A percentile compares a stretch with the other conserved stretches of the same genome.
phyloP scores from a whole-genome alignment of 768 basidiomycete genomes.

The Coprinopsis strossmayeri region DNA sequence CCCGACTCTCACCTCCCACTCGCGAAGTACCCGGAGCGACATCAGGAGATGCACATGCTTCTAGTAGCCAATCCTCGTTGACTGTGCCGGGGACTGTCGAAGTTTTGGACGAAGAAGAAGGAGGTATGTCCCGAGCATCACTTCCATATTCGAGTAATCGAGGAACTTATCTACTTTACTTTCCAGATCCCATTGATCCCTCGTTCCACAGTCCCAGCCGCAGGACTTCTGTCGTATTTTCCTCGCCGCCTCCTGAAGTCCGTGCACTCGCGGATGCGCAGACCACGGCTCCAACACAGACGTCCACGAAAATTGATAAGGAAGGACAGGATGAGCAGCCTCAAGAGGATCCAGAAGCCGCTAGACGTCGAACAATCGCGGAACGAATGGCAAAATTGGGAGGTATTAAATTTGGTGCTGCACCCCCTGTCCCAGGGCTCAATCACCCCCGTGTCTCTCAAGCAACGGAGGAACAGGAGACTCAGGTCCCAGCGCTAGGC shows the following conservation, averaged over 20 bases:
- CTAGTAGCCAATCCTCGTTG: conserved; percentile 11
- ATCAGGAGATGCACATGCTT: neutral
- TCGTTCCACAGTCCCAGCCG: conserved; percentile 48
- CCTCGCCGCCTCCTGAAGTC: neutral
- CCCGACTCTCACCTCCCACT: neutral
- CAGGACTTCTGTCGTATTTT: conserved; percentile 25
- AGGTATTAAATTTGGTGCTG: conserved; percentile 75
- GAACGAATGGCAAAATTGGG: conserved; percentile 95
- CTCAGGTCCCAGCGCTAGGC: no score
- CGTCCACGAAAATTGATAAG: neutral
- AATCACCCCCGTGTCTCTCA: conserved; percentile 29
- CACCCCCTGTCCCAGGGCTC: conserved; percentile 30
- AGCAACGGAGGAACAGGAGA: conserved; percentile 10
- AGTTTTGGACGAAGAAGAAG: conserved; percentile 56
- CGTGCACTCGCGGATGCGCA: no score
- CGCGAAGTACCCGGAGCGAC: neutral
- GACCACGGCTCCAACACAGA: neutral
- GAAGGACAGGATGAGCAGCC: conserved; percentile 23
- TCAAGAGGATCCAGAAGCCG: conserved; percentile 40
- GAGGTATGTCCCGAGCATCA: conserved; percentile 36
- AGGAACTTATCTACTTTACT: conserved; percentile 5
- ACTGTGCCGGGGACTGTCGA: conserved; percentile 27
- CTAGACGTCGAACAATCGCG: conserved; percentile 67
- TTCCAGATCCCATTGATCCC: conserved; percentile 64
- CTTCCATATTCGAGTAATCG: neutral